These are phyloP conservation scores for Hygrophorus pudorinus DNA, from an alignment of 768 basidiomycete genomes.

Conservation along the genomic window DNA sequence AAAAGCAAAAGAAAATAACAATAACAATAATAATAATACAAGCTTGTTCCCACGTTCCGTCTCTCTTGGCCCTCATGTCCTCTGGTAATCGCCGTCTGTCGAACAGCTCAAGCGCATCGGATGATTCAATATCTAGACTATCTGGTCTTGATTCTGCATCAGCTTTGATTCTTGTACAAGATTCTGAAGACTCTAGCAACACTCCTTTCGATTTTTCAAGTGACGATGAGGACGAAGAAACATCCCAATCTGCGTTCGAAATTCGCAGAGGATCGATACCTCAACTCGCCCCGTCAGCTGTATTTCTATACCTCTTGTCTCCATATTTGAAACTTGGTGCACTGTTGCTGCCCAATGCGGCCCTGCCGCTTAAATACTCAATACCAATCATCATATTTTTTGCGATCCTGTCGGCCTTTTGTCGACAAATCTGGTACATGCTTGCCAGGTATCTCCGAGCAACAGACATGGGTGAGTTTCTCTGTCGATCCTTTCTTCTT, in stretches of 20 bases:
- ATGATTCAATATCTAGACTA: conserved; percentile 14
- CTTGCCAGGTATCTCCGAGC: conserved; percentile 63
- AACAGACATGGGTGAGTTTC: conserved; percentile 30
- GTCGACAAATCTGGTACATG: conserved; percentile 68
- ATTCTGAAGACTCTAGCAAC: conserved; percentile 29
- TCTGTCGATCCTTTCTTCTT: background rate
- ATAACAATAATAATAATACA: too few species aligned
- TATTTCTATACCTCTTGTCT: conserved; percentile 61
- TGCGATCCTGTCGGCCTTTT: conserved; percentile 48
- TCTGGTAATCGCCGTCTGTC: conserved; percentile 7
- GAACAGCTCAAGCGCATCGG: conserved; percentile 11
- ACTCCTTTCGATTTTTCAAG: conserved; percentile 29
- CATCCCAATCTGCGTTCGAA: conserved; percentile 36
- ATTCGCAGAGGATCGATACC: conserved; percentile 31
- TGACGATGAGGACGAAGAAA: conserved; percentile 38
- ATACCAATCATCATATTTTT: conserved; percentile 42
- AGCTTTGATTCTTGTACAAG: conserved; percentile 54
- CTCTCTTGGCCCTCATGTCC: background rate
- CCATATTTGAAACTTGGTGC: conserved; percentile 68
- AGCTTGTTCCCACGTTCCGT: background rate
- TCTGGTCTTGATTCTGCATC: conserved; percentile 26
- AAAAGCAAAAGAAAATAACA: too few species aligned
- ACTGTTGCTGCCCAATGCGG: conserved; percentile 43
- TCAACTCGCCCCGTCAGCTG: conserved; percentile 44
- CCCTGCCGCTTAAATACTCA: conserved; percentile 36